A percentile compares a stretch with the other conserved stretches of the same genome.
These are phyloP conservation scores for Clarireedia hainanense DNA, from an alignment of 2,329 filamentous ascomycete species.

Conservation along the genomic window DNA sequence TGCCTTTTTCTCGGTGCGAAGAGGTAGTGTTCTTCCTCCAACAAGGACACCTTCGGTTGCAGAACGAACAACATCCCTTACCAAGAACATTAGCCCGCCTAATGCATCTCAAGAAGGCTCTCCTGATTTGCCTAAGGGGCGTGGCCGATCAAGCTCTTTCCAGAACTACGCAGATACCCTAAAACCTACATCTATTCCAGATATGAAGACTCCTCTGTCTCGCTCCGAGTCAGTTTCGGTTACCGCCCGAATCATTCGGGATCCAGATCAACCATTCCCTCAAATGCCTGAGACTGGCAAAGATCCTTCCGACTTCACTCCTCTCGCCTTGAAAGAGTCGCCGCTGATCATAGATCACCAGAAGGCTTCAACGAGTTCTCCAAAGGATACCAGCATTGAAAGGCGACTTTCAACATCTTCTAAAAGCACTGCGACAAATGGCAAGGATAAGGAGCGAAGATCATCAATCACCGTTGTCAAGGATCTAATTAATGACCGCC, in stretches of 20 bases:
- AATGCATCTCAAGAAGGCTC: conserved; percentile 39
- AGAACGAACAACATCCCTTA: conserved; percentile 32
- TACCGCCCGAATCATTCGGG: conserved; percentile 73
- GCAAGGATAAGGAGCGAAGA: conserved; percentile 34
- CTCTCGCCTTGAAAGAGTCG: conserved; percentile 49
- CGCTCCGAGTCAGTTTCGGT: conserved; percentile 77
- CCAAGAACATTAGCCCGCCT: conserved; percentile 29
- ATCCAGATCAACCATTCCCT: conserved; percentile 40
- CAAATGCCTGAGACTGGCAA: conserved; percentile 35
- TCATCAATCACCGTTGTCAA: conserved; percentile 51
- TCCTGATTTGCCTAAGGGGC: conserved; percentile 33
- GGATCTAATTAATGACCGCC: conserved; percentile 49
- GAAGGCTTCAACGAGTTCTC: conserved; percentile 25
- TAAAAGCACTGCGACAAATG: conserved; percentile 13
- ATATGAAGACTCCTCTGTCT: conserved; percentile 32
- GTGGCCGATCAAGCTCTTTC: conserved; percentile 27
- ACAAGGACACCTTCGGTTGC: conserved; percentile 31
- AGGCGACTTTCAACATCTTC: conserved; percentile 21
- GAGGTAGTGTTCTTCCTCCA: conserved; percentile 28
- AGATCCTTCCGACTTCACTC: conserved; percentile 36
- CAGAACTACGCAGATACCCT: conserved; percentile 22
- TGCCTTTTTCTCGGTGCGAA: conserved; percentile 53
- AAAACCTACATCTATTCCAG: conserved; percentile 13
- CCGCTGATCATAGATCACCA: conserved; percentile 52
- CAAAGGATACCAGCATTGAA: conserved; percentile 38